Evolutionary conservation across 306 rosid species (phyloP).

Genomic region (Trifolium subterraneum): DNA sequence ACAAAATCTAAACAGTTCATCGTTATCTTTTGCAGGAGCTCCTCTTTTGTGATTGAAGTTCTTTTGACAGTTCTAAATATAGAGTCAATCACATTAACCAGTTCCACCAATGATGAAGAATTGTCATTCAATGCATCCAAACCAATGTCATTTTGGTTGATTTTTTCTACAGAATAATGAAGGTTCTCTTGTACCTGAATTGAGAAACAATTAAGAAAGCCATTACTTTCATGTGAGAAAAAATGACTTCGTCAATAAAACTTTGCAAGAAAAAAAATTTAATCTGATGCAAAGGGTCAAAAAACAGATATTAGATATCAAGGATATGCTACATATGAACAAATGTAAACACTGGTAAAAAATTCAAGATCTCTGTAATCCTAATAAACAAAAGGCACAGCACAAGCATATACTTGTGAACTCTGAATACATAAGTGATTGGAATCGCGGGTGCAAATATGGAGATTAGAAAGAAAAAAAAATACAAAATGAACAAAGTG

Average conservation of each 20-base stretch:
- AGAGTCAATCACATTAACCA: conserved; percentile 59
- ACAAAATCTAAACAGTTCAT: conserved; percentile 58
- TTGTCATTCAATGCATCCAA: conserved; percentile 17
- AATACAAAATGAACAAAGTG: not conserved
- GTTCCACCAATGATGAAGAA: conserved; percentile 49
- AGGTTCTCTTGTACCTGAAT: conserved; percentile 48
- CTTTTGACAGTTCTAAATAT: conserved; percentile 59
- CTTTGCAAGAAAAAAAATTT: not conserved
- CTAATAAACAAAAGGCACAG: not conserved
- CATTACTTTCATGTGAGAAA: conserved; percentile 4
- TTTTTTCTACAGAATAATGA: conserved; percentile 36
- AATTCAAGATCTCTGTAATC: too few species aligned
- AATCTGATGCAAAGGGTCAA: not conserved
- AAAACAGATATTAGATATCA: conserved; percentile 2
- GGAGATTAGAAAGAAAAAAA: too few species aligned
- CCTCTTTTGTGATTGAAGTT: conserved; percentile 68
- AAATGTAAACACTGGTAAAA: not conserved
- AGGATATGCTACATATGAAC: not conserved
- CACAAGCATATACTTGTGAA: conserved; percentile 21
- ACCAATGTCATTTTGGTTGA: conserved; percentile 39
- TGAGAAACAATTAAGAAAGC: conserved; percentile 25
- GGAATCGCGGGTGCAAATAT: not conserved
- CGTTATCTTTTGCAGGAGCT: conserved; percentile 74
- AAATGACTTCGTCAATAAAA: not conserved
- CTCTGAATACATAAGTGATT: conserved; percentile 13